These are phyloP conservation scores for Rhizopogon sp. DNA, from an alignment of 768 basidiomycete species.

Conservation along the genomic window DNA sequence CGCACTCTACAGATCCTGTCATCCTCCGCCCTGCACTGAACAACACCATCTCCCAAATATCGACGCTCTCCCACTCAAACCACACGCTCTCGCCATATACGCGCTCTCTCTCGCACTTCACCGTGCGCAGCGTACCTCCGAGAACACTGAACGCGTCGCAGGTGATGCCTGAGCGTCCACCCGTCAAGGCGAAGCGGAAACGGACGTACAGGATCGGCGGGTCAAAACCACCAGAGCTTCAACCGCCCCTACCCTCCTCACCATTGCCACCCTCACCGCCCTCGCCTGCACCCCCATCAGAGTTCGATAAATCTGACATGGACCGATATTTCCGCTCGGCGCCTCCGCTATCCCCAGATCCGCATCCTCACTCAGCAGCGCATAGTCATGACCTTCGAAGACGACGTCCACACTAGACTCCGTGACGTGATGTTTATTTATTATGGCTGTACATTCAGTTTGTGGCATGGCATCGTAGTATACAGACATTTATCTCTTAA, in stretches of 20 bases:
- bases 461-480: too few species aligned
- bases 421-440: neutral
- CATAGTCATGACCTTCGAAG: constrained; percentile 16
- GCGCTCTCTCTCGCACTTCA: constrained; percentile 84
- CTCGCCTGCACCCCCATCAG: constrained; percentile 37
- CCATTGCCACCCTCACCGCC: constrained; percentile 18
- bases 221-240: constrained; percentile 5
- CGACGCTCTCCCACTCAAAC: constrained; percentile 82
- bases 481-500: too few species aligned
- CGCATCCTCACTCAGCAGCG: neutral
- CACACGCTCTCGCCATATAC: constrained; percentile 96
- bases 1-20: constrained; percentile 36
- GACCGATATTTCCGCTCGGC: constrained; percentile 61
- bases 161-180: constrained; percentile 39
- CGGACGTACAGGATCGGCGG: constrained; percentile 61
- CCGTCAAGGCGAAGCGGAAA: constrained; percentile 72
- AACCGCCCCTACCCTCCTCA: neutral
- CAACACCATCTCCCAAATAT: constrained; percentile 78
- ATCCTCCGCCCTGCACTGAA: constrained; percentile 66
- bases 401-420: constrained; percentile 14
- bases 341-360: neutral
- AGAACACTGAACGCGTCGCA: constrained; percentile 32
- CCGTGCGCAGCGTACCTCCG: constrained; percentile 84
- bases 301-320: constrained; percentile 69
- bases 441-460: too few species aligned